phyloP scores from a whole-genome alignment of 1,139 yeast genomes.

The Hansenula lynferdii region DNA sequence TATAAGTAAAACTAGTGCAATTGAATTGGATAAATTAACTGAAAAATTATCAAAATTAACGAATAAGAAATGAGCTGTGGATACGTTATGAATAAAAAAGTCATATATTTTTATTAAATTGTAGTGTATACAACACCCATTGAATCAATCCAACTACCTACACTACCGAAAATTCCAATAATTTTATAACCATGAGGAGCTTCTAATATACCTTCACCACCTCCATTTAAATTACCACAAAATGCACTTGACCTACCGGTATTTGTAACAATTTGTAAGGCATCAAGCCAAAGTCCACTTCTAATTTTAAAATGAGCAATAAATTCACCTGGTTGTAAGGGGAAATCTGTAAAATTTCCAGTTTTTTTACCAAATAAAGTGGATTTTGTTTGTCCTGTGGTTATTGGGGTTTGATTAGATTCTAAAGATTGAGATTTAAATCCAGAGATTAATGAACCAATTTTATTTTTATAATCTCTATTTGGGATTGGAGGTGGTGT shows the following conservation, averaged over 20 bases:
- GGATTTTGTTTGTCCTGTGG: slow-evolving; percentile 8
- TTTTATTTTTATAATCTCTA: slow-evolving; percentile 38
- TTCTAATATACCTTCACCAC: slow-evolving; percentile 51
- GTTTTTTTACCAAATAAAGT: slow-evolving; percentile 62
- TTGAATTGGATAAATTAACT: slow-evolving; percentile 27
- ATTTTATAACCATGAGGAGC: slow-evolving; percentile 57
- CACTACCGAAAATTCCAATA: slow-evolving; percentile 65
- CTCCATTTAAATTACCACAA: slow-evolving; percentile 67
- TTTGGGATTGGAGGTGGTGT: slow-evolving; percentile 33
- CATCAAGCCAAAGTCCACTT: slow-evolving; percentile 89
- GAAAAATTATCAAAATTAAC: slow-evolving; percentile 23
- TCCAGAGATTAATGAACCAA: slow-evolving; percentile 24
- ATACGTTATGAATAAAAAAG: too few species aligned
- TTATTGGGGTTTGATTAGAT: slow-evolving; percentile 4
- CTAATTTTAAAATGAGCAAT: slow-evolving; percentile 60
- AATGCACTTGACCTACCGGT: slow-evolving; percentile 47
- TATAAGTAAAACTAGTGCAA: slow-evolving; percentile 2
- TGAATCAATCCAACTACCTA: slow-evolving; percentile 68
- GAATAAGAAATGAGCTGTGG: background rate
- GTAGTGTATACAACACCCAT: slow-evolving; percentile 45
- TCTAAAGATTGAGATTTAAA: slow-evolving; percentile 8
- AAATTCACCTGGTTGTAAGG: slow-evolving; percentile 50
- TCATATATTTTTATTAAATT: slow-evolving; percentile 3
- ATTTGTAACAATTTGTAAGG: slow-evolving; percentile 57
- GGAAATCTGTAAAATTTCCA: slow-evolving; percentile 50